phyloP scores from a whole-genome alignment of 768 basidiomycete species.

The Auriscalpium orientale region DNA sequence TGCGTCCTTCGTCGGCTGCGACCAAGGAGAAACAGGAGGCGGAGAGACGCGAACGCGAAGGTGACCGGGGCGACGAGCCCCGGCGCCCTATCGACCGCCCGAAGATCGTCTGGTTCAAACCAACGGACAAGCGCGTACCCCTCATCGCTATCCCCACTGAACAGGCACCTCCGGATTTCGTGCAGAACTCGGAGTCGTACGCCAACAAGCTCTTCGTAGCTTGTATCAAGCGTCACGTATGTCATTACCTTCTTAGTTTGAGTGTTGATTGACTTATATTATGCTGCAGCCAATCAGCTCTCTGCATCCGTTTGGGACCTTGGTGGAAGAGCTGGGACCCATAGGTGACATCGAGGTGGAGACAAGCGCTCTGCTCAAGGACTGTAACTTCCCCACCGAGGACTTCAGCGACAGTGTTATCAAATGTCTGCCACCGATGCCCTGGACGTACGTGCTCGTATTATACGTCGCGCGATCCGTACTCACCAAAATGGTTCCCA shows the following conservation, averaged over 20 bases:
- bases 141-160: conserved; percentile 98
- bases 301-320: conserved; percentile 95
- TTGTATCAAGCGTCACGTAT: conserved; percentile 95
- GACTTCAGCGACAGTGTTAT: conserved; percentile 93
- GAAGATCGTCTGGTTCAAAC: conserved; percentile 99
- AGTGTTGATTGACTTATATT: conserved; percentile 16
- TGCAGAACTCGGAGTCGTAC: conserved; percentile 89
- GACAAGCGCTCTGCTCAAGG: conserved; percentile 93
- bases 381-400: conserved; percentile 98
- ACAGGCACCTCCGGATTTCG: conserved; percentile 93
- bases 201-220: conserved; percentile 90
- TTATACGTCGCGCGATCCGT: not conserved
- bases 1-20: conserved; percentile 92
- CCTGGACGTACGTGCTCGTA: conserved; percentile 70
- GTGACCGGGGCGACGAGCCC: conserved; percentile 81
- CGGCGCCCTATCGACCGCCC: conserved; percentile 82
- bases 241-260: conserved; percentile 24
- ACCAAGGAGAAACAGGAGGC: conserved; percentile 99
- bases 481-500: conserved; percentile 23
- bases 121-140: conserved; percentile 97
- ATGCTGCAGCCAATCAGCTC: conserved; percentile 76
- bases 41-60: conserved; percentile 94
- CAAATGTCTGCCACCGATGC: conserved; percentile 92
- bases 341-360: conserved; percentile 99
- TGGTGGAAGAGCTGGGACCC: conserved; percentile 95